phyloP scores from a whole-genome alignment of 192 early-diverging fungal genomes.

The Jimgerdemannia lactiflua region DNA sequence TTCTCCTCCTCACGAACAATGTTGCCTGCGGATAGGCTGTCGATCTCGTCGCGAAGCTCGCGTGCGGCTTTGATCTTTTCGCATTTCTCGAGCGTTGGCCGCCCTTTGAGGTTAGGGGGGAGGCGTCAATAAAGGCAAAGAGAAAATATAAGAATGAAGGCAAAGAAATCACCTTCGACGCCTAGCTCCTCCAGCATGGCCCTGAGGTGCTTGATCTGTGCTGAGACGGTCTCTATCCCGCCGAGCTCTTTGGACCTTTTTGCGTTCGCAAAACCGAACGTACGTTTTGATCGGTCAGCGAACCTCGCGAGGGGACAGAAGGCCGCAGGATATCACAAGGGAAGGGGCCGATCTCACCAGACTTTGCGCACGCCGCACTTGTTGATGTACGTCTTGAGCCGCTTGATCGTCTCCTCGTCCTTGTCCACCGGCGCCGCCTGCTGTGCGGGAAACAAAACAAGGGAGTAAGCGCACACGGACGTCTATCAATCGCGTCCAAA shows the following conservation, averaged over 20 bases:
- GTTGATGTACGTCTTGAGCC: constrained; percentile 18
- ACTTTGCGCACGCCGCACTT: constrained; percentile 25
- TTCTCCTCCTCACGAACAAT: constrained; percentile 18
- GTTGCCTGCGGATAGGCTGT: constrained; percentile 32
- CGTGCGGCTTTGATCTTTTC: constrained; percentile 49
- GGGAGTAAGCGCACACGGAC: no score
- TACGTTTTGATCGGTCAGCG: neutral
- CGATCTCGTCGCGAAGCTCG: constrained; percentile 51
- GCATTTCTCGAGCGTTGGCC: constrained; percentile 56
- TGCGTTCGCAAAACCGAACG: neutral
- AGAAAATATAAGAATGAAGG: no score
- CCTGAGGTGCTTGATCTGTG: neutral
- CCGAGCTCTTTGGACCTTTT: constrained; percentile 1
- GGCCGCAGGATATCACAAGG: neutral
- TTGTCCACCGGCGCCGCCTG: neutral
- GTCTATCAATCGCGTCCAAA: no score
- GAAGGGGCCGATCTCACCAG: constrained; percentile 8
- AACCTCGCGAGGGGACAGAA: neutral
- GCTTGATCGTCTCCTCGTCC: constrained; percentile 23
- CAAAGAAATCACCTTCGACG: constrained; percentile 16
- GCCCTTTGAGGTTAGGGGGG: constrained; percentile 14
- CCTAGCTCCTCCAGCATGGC: constrained; percentile 1
- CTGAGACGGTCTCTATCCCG: neutral
- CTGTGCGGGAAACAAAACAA: neutral
- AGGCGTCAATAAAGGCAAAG: no score